Conservation (phyloP, 352 stramenopile species). For the Achlya hypogyna region DNA sequence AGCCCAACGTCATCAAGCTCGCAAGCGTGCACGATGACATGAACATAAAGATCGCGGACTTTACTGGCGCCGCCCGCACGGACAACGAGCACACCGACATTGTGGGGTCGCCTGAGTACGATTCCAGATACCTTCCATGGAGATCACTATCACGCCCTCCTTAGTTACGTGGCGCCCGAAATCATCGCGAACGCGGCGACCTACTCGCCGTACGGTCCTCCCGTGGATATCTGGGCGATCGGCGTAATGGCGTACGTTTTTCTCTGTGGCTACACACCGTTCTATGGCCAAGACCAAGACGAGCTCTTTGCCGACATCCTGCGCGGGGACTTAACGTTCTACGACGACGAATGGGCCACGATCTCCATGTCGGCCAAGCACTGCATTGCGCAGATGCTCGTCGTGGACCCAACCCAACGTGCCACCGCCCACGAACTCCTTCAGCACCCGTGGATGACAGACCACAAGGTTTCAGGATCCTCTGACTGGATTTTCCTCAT, state of each 20-base stretch:
- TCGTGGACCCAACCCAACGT: not conserved
- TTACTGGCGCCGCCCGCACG: not conserved
- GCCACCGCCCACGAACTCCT: not conserved
- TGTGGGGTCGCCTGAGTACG: constrained; percentile 10
- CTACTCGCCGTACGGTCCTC: not conserved
- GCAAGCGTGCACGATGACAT: not conserved
- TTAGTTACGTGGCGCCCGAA: constrained; percentile 9
- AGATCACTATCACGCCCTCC: not conserved
- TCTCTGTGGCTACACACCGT: not conserved
- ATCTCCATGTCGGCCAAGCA: not conserved
- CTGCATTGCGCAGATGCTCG: not conserved
- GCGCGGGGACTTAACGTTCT: not conserved
- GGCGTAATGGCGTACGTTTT: constrained; percentile 8
- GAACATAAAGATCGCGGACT: not conserved
- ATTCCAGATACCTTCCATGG: not conserved
- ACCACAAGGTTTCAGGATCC: constrained; percentile 57
- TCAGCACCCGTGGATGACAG: not conserved
- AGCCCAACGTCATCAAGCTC: not conserved
- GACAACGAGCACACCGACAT: not conserved
- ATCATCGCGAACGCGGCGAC: constrained; percentile 21
- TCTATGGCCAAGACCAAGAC: not conserved
- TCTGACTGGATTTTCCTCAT: constrained; percentile 27
- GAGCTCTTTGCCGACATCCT: not conserved
- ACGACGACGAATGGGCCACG: not conserved
- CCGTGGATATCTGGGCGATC: constrained; percentile 6